A percentile compares a stretch with the other conserved stretches of the same genome.
These are phyloP conservation scores for Nicotiana rustica DNA, from an alignment of 305 asterid genomes.

Conservation along the genomic window DNA sequence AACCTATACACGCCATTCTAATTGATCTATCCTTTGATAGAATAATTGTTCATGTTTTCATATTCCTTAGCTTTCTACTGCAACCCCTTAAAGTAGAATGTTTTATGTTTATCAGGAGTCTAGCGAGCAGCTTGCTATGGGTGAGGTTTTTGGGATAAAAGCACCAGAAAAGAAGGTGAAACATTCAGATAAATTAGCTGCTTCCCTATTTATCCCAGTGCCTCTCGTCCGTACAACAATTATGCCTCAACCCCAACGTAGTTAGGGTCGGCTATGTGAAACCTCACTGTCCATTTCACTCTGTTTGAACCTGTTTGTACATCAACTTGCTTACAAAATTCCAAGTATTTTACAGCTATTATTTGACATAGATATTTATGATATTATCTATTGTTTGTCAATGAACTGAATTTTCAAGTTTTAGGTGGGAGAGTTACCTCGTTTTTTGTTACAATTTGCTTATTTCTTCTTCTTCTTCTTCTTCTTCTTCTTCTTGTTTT, in stretches of 20 bases:
- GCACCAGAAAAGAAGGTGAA: conserved; percentile 83
- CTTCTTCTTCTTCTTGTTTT: background rate
- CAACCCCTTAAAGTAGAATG: conserved; percentile 26
- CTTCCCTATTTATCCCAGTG: conserved; percentile 13
- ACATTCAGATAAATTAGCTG: conserved; percentile 6
- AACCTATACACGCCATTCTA: background rate
- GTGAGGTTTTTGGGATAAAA: conserved; percentile 91
- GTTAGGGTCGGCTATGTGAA: background rate
- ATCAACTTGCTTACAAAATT: conserved; percentile 6
- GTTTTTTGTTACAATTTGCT: background rate
- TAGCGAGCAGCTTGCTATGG: conserved; percentile 93
- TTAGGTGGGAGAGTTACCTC: background rate
- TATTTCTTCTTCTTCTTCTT: too few relatives aligned
- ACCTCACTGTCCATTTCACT: background rate
- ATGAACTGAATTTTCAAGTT: background rate
- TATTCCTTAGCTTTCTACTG: conserved; percentile 32
- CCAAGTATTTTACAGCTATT: conserved; percentile 26
- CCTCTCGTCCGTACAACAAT: background rate
- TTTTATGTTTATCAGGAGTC: conserved; percentile 70
- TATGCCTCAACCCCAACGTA: conserved; percentile 22
- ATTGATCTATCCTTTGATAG: conserved; percentile 15
- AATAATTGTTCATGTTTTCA: conserved; percentile 26
- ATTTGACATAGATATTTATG: background rate
- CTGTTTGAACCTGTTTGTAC: background rate
- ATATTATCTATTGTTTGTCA: background rate